phyloP scores from a whole-genome alignment of 2,329 filamentous ascomycete species.

The Botrytis fragariae region DNA sequence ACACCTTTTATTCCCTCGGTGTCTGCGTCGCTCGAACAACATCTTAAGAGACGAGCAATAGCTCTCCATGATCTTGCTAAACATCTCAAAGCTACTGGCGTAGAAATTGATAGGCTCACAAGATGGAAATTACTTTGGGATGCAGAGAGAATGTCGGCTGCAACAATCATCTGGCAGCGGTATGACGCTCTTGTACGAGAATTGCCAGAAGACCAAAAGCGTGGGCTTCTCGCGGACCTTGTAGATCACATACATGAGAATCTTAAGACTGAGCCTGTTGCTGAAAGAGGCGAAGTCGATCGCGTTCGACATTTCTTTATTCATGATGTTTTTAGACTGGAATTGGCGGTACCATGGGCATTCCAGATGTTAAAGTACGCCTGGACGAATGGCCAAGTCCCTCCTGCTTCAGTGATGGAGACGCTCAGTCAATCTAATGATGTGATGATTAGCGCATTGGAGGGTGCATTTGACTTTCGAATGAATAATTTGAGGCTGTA shows the following conservation, averaged over 20 bases:
- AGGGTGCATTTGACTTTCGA: conserved; percentile 68
- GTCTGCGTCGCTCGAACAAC: conserved; percentile 75
- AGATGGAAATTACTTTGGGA: conserved; percentile 84
- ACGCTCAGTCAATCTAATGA: conserved; percentile 65
- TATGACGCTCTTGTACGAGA: conserved; percentile 68
- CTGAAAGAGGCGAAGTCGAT: conserved; percentile 69
- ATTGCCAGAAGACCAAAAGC: conserved; percentile 59
- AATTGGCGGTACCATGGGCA: conserved; percentile 75
- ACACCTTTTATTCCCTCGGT: conserved; percentile 71
- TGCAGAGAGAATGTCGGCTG: conserved; percentile 85
- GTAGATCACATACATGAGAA: conserved; percentile 74
- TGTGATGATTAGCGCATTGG: conserved; percentile 63
- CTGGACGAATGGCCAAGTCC: conserved; percentile 59
- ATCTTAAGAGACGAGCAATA: conserved; percentile 68
- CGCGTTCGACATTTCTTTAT: conserved; percentile 84
- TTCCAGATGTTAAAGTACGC: conserved; percentile 73
- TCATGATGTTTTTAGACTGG: conserved; percentile 68
- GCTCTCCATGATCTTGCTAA: conserved; percentile 73
- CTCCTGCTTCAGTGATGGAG: conserved; percentile 46
- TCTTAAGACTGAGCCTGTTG: conserved; percentile 66
- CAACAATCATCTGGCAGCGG: conserved; percentile 73
- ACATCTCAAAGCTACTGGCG: conserved; percentile 65
- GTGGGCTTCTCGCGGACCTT: conserved; percentile 70
- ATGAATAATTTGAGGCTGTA: conserved; percentile 67
- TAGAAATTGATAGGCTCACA: conserved; percentile 62